Evolutionary conservation across 805 yeast genomes (phyloP).

Genomic region (Schwanniomyces vanrijiae): DNA sequence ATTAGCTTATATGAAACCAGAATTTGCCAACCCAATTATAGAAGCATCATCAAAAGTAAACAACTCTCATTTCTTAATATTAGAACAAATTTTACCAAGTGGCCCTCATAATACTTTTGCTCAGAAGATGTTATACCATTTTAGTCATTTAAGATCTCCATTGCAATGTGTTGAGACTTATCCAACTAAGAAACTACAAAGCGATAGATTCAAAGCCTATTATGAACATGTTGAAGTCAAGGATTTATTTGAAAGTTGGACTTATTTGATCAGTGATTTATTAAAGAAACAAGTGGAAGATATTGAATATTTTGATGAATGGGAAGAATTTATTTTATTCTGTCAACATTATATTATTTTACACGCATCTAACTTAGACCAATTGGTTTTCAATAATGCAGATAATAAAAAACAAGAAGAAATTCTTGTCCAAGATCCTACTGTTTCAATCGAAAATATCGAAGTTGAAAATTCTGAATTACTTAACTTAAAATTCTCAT

Average conservation of each 20-base stretch:
- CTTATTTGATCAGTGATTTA: constrained; percentile 33
- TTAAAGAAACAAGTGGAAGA: constrained; percentile 40
- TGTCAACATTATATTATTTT: constrained; percentile 72
- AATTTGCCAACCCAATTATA: constrained; percentile 63
- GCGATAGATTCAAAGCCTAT: constrained; percentile 49
- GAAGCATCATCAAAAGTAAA: constrained; percentile 44
- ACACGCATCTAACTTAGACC: constrained; percentile 54
- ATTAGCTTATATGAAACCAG: constrained; percentile 73
- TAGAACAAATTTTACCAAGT: constrained; percentile 73
- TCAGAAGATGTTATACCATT: constrained; percentile 72
- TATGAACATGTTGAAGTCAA: constrained; percentile 49
- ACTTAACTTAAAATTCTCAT: constrained; percentile 45
- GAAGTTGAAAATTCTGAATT: constrained; percentile 4
- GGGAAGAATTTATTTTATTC: constrained; percentile 77
- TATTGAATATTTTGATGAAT: constrained; percentile 76
- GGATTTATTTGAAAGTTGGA: constrained; percentile 64
- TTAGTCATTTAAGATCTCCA: constrained; percentile 64
- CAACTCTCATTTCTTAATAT: constrained; percentile 58
- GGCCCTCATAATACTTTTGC: constrained; percentile 68
- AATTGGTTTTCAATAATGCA: constrained; percentile 10
- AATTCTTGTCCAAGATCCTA: not conserved
- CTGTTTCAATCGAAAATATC: constrained; percentile 4
- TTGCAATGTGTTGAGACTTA: constrained; percentile 62
- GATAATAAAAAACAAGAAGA: constrained; percentile 2
- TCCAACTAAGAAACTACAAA: constrained; percentile 51